Evolutionary conservation across 768 basidiomycete species (phyloP).

Genomic region (Kwoniella newhampshirensis): DNA sequence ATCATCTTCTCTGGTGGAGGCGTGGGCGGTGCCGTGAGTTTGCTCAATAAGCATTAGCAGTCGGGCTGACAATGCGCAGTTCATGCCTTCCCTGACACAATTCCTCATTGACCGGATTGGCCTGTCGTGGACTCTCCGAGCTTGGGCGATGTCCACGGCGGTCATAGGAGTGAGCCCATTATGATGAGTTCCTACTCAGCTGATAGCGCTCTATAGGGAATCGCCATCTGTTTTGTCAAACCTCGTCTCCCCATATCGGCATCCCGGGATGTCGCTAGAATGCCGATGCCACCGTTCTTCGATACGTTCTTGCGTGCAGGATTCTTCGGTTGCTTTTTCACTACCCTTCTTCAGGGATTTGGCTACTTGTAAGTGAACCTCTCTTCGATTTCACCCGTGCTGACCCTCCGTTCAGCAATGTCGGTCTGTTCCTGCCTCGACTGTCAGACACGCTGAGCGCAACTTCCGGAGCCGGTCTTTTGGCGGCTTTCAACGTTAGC

Average conservation of each 20-base stretch:
- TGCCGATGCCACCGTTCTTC: conserved; percentile 23
- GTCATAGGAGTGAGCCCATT: conserved; percentile 14
- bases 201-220: conserved; percentile 7
- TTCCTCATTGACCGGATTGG: conserved; percentile 19
- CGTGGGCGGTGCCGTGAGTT: conserved; percentile 29
- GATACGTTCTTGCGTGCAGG: conserved; percentile 21
- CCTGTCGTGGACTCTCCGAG: conserved; percentile 23
- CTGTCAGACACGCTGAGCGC: conserved; percentile 25
- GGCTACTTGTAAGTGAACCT: conserved; percentile 28
- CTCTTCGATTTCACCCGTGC: background rate
- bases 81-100: conserved; percentile 25
- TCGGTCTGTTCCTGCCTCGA: conserved; percentile 28
- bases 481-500: conserved; percentile 35
- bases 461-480: conserved; percentile 23
- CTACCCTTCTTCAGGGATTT: conserved; percentile 27
- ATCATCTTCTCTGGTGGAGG: conserved; percentile 32
- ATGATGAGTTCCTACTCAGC: background rate
- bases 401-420: conserved; percentile 20
- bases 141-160: conserved; percentile 17
- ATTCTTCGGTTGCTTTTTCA: conserved; percentile 24
- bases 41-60: background rate
- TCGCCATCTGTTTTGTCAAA: conserved; percentile 27
- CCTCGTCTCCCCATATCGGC: conserved; percentile 30
- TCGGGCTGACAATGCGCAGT: conserved; percentile 11
- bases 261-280: conserved; percentile 2